phyloP scores from a whole-genome alignment of 108 stramenopile species.

The Pseudonitzschia pungens region DNA sequence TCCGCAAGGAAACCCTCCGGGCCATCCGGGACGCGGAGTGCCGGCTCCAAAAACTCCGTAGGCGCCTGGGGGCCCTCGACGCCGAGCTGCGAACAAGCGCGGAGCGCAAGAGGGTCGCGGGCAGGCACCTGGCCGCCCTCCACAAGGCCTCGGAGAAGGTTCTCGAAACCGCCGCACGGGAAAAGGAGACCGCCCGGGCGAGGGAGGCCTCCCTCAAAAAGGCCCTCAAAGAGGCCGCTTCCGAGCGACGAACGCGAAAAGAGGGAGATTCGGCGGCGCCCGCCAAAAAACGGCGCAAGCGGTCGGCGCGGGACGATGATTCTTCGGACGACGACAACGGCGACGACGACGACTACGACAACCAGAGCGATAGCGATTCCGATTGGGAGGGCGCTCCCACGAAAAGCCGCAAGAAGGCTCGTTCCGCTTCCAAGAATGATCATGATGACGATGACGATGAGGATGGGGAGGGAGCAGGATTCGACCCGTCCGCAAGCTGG shows the following conservation, averaged over 20 bases:
- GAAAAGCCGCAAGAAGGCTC: not conserved
- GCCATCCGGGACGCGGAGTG: not conserved
- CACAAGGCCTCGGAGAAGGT: not conserved
- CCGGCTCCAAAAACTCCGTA: not conserved
- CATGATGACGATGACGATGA: too few relatives aligned
- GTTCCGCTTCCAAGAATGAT: too few relatives aligned
- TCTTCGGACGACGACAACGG: not conserved
- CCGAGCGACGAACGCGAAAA: not conserved
- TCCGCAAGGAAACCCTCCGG: not conserved
- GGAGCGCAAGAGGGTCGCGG: not conserved
- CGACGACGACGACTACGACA: not conserved
- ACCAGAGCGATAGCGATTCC: not conserved
- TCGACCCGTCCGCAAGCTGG: not conserved
- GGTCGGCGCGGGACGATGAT: not conserved
- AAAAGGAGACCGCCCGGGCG: not conserved
- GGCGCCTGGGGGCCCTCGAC: not conserved
- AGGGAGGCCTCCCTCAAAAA: not conserved
- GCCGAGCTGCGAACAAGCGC: not conserved
- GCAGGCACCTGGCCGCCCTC: not conserved
- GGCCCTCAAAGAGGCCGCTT: not conserved
- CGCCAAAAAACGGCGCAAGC: not conserved
- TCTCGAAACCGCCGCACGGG: not conserved
- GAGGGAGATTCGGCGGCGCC: not conserved
- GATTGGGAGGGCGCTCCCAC: not conserved
- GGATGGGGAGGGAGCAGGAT: too few relatives aligned